phyloP scores from a whole-genome alignment of 2,329 filamentous ascomycete genomes.

The Pseudonectria buxi region DNA sequence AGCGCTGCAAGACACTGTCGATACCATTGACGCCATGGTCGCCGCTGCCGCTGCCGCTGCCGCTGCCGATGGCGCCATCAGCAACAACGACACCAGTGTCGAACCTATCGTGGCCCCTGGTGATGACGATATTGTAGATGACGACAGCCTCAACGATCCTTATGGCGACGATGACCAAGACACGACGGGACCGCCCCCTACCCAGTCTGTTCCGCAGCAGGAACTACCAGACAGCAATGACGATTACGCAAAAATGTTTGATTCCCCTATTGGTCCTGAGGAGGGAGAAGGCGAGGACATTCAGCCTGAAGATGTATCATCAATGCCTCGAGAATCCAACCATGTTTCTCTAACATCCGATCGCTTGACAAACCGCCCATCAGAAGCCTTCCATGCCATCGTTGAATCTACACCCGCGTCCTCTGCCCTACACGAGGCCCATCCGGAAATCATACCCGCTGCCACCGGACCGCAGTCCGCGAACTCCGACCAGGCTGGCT shows the following conservation, averaged over 20 bases:
- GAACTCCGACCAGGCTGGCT: constrained; percentile 14
- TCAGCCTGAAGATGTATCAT: constrained; percentile 37
- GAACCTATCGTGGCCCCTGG: constrained; percentile 27
- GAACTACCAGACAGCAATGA: constrained; percentile 33
- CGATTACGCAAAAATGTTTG: constrained; percentile 46
- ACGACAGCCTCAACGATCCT: constrained; percentile 42
- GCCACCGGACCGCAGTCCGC: constrained; percentile 13
- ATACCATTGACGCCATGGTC: constrained; percentile 42
- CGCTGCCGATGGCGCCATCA: constrained; percentile 22
- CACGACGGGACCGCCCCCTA: constrained; percentile 17
- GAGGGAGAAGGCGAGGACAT: constrained; percentile 30
- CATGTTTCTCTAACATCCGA: constrained; percentile 34
- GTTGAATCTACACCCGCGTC: constrained; percentile 26
- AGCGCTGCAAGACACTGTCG: constrained; percentile 45
- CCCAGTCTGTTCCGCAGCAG: constrained; percentile 21
- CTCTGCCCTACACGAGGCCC: constrained; percentile 23
- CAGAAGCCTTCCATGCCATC: constrained; percentile 25
- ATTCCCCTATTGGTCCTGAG: constrained; percentile 37
- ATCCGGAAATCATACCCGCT: constrained; percentile 14
- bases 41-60: constrained; percentile 26
- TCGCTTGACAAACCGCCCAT: constrained; percentile 27
- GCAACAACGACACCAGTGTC: constrained; percentile 24
- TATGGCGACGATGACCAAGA: constrained; percentile 37
- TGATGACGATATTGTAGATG: constrained; percentile 35
- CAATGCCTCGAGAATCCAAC: constrained; percentile 37